Percentiles rank a stretch among this genome's conserved stretches.
Conservation (phyloP, 495 filamentous ascomycete species). For the Pyrenula aspistea region DNA sequence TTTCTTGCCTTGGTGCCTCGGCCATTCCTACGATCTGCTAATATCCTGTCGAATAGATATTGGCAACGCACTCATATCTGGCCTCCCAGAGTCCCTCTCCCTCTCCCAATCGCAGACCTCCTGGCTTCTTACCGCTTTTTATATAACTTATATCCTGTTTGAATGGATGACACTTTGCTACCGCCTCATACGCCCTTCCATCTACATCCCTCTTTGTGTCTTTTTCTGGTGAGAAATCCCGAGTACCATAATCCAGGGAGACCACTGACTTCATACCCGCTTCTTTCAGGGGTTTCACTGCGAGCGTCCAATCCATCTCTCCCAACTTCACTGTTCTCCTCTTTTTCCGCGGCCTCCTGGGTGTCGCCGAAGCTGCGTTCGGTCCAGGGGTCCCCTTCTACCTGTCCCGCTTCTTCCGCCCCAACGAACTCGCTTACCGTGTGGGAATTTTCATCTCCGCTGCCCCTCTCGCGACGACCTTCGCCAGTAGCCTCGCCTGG, state of each 20-base stretch:
- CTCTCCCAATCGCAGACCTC: constrained; percentile 46
- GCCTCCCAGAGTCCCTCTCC: constrained; percentile 52
- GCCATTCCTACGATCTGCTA: background rate
- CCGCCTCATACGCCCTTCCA: constrained; percentile 41
- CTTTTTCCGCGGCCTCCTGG: constrained; percentile 36
- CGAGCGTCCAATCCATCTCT: constrained; percentile 58
- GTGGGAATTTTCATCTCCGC: constrained; percentile 52
- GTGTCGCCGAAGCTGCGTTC: constrained; percentile 50
- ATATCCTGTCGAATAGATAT: constrained; percentile 41
- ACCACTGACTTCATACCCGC: constrained; percentile 37
- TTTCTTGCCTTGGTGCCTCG: background rate
- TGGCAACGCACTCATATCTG: constrained; percentile 67
- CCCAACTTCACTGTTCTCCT: constrained; percentile 37
- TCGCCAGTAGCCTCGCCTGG: constrained; percentile 56
- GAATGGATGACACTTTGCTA: constrained; percentile 62
- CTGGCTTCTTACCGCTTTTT: constrained; percentile 56
- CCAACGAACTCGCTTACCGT: constrained; percentile 48
- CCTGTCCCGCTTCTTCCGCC: constrained; percentile 47
- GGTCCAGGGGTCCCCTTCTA: constrained; percentile 52
- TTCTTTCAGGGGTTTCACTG: constrained; percentile 56
- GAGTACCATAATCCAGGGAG: no score
- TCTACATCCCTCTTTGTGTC: constrained; percentile 40
- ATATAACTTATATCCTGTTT: constrained; percentile 63
- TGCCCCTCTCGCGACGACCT: constrained; percentile 51
- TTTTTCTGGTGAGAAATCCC: no score